A percentile compares a stretch with the other conserved stretches of the same genome.
phyloP scores from a whole-genome alignment of 2,329 filamentous ascomycete species.

The Nigrograna mackinnonii region DNA sequence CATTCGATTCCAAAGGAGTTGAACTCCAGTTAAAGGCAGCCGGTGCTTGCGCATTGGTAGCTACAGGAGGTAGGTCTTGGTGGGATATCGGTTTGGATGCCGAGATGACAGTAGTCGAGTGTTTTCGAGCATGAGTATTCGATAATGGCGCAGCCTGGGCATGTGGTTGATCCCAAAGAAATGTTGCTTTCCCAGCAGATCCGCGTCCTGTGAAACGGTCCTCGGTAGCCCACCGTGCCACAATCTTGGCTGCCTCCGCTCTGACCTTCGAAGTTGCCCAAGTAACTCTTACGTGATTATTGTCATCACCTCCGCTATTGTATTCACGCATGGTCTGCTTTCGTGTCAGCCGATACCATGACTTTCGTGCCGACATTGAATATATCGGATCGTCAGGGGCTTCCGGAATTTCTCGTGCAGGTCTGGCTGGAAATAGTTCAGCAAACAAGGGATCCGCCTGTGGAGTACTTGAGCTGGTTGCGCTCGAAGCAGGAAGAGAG shows the following conservation, averaged over 20 bases:
- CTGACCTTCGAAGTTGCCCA: constrained; percentile 39
- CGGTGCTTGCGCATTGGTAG: constrained; percentile 7
- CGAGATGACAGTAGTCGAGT: background rate
- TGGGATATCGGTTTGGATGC: background rate
- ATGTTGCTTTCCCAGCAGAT: constrained; percentile 34
- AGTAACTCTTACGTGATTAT: constrained; percentile 42
- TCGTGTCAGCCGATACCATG: constrained; percentile 44
- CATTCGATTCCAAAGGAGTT: constrained; percentile 21
- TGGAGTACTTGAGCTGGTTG: constrained; percentile 2
- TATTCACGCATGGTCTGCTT: constrained; percentile 43
- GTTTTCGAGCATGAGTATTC: background rate
- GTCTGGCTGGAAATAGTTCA: constrained; percentile 26
- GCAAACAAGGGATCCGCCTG: constrained; percentile 25
- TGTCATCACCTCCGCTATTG: constrained; percentile 35
- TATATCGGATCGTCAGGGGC: constrained; percentile 34
- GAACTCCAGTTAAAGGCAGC: constrained; percentile 40
- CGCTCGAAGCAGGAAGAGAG: too few species aligned
- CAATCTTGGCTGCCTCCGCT: constrained; percentile 37
- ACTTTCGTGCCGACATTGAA: constrained; percentile 38
- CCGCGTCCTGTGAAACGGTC: constrained; percentile 42
- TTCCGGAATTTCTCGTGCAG: constrained; percentile 12
- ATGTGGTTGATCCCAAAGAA: constrained; percentile 39
- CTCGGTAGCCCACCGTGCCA: constrained; percentile 40
- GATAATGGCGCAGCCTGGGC: background rate
- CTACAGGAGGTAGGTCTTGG: background rate